Evolutionary conservation across 768 basidiomycete species (phyloP).

Genomic region (Macrolepiota dolichaula): DNA sequence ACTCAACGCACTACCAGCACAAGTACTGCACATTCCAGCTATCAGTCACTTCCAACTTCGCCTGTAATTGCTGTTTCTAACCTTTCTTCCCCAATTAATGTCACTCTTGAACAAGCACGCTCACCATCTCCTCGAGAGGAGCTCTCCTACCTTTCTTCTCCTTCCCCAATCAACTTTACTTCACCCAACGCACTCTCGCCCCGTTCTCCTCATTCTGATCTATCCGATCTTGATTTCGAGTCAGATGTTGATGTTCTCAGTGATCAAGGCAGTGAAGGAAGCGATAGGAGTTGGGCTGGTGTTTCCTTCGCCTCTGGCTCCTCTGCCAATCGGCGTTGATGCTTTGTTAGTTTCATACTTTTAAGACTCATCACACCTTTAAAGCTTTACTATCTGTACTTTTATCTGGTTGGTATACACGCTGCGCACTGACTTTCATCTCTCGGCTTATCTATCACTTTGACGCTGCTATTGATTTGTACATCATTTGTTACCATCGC

Average conservation of each 20-base stretch:
- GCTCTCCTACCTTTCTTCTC: constrained; percentile 2
- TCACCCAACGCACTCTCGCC: constrained; percentile 8
- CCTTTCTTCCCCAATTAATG: constrained; percentile 1
- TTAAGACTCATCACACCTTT: no score
- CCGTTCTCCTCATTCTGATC: constrained; percentile 8
- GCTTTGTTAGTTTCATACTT: no score
- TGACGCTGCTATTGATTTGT: constrained; percentile 1
- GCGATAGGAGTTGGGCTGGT: constrained; percentile 8
- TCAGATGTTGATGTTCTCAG: constrained; percentile 10
- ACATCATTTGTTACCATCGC: not conserved
- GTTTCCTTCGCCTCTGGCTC: constrained; percentile 5
- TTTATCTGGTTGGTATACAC: not conserved
- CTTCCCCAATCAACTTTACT: constrained; percentile 10
- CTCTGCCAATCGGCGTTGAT: not conserved
- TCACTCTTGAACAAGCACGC: not conserved
- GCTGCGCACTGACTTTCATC: not conserved
- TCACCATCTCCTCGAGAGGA: not conserved
- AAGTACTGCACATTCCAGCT: not conserved
- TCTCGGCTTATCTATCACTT: not conserved
- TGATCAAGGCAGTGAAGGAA: constrained; percentile 9
- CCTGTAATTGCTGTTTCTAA: not conserved
- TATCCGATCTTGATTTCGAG: constrained; percentile 7
- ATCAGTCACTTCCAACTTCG: constrained; percentile 5
- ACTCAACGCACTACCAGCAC: constrained; percentile 1
- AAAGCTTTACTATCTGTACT: not conserved